These are phyloP conservation scores for Xylaria scruposa DNA, from an alignment of 495 filamentous ascomycete genomes.

Conservation along the genomic window DNA sequence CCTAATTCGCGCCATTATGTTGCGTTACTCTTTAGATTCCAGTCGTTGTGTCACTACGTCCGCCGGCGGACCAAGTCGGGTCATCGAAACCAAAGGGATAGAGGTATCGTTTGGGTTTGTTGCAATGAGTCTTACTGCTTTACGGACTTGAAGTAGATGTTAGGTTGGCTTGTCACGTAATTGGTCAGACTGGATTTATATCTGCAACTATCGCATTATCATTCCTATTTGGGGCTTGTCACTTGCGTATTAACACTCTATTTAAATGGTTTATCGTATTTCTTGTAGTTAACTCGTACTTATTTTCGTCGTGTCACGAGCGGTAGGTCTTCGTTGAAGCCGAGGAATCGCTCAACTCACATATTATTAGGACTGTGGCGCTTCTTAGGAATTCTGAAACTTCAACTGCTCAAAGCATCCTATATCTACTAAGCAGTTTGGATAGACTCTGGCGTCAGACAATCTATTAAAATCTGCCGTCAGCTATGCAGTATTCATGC, in stretches of 20 bases:
- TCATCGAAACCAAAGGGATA: not conserved
- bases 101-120: not conserved
- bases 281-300: not conserved
- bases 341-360: not conserved
- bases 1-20: not conserved
- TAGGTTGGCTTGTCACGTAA: not conserved
- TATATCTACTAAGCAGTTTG: not conserved
- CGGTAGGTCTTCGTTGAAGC: not conserved
- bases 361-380: not conserved
- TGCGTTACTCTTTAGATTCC: not conserved
- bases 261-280: not conserved
- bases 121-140: not conserved
- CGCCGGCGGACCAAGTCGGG: not conserved
- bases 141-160: not conserved
- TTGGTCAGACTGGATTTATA: not conserved
- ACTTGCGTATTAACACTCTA: not conserved
- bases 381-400: not conserved
- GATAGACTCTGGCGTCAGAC: not conserved
- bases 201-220: not conserved
- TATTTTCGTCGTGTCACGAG: not conserved
- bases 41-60: too few relatives aligned
- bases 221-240: not conserved
- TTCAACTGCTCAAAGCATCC: not conserved
- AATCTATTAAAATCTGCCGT: slow-evolving; percentile 8
- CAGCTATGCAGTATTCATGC: not conserved